phyloP scores from a whole-genome alignment of 345 rosid genomes.

The Erucastrum elatum region DNA sequence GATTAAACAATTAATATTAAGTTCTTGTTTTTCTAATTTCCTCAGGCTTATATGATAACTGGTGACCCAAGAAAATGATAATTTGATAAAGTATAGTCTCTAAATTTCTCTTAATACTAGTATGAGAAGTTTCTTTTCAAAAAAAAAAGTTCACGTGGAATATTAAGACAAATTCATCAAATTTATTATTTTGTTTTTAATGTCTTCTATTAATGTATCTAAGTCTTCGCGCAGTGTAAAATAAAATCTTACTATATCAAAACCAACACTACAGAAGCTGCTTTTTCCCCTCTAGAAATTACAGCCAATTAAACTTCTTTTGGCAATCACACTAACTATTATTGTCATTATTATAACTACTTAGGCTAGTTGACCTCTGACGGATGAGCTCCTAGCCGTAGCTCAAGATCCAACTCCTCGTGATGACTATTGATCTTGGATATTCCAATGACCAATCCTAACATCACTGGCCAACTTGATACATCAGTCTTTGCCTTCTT shows the following conservation, averaged over 20 bases:
- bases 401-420: conserved; percentile 85
- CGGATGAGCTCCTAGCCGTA: conserved; percentile 71
- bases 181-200: neutral
- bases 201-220: neutral
- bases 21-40: neutral
- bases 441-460: conserved; percentile 42
- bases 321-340: conserved; percentile 28
- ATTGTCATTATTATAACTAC: conserved; percentile 10
- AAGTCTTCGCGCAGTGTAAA: conserved; percentile 8
- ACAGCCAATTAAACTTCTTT: conserved; percentile 24
- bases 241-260: conserved; percentile 32
- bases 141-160: neutral
- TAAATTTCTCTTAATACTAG: neutral
- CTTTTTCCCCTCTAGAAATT: conserved; percentile 26
- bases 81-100: neutral
- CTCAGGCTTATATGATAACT: neutral
- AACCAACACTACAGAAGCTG: conserved; percentile 38
- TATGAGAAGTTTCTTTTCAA: too few relatives aligned
- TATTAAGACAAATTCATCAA: neutral
- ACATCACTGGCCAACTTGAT: conserved; percentile 34
- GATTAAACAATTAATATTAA: neutral
- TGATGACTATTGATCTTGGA: conserved; percentile 35
- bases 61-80: neutral
- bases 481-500: conserved; percentile 31
- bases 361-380: conserved; percentile 50